phyloP scores from a whole-genome alignment of 768 basidiomycete genomes.

The Hydnomerulius pinastri region DNA sequence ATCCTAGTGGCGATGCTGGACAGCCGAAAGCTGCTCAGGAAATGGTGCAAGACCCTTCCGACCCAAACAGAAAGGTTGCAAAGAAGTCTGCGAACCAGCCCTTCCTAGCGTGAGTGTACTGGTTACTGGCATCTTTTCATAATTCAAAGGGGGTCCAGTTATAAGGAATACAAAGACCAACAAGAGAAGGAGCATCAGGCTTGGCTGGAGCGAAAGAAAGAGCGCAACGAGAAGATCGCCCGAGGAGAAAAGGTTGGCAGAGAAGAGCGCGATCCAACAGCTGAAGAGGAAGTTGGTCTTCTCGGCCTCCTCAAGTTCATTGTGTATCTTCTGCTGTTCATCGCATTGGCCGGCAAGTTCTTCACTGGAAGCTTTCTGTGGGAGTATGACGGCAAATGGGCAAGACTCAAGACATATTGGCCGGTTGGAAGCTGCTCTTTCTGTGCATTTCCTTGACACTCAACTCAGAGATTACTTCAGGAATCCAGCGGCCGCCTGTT shows the following conservation, averaged over 20 bases:
- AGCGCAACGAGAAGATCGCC: constrained; percentile 71
- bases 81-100: constrained; percentile 85
- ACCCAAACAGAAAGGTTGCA: constrained; percentile 71
- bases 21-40: constrained; percentile 43
- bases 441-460: background rate
- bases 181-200: constrained; percentile 61
- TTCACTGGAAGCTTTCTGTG: constrained; percentile 85
- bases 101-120: constrained; percentile 69
- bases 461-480: constrained; percentile 6
- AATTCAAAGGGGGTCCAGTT: constrained; percentile 39
- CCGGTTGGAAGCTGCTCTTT: constrained; percentile 46
- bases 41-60: constrained; percentile 62
- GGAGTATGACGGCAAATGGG: constrained; percentile 75
- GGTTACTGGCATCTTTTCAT: background rate
- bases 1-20: constrained; percentile 40
- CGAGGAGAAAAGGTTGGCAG: constrained; percentile 74
- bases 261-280: constrained; percentile 73
- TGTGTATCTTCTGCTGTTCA: constrained; percentile 52
- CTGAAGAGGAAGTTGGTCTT: constrained; percentile 62
- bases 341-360: constrained; percentile 73
- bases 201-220: constrained; percentile 71
- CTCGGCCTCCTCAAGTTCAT: constrained; percentile 71
- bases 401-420: constrained; percentile 59
- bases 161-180: constrained; percentile 65
- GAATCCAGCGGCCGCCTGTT: constrained; percentile 68